Base-by-base conservation (phyloP, 768 basidiomycete species). In the Peribolospora kevripleyi region DNA sequence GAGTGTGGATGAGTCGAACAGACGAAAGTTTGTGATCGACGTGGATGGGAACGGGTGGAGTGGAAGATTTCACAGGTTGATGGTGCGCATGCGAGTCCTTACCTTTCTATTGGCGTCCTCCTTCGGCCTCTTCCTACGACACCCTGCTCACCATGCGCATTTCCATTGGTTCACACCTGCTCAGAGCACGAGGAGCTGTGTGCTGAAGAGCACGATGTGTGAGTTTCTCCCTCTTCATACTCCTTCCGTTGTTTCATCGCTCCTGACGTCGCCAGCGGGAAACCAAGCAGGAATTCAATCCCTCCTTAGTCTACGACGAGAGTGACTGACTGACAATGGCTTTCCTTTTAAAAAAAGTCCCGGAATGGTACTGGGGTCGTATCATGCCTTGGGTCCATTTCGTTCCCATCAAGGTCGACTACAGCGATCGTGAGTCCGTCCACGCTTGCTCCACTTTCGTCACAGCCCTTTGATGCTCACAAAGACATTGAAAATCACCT, bases 1-100 rank as follows among this genome's bases (percentile, higher is more conserved):
- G 72, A 5, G 85, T 83, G 4, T 79, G 81, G 7, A 71, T 91
- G 3, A 85, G 85, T 6, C 74, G 76, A 58, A 82, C 86, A 64
- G 93, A 86, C 86, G 72, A 79, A 91, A 93, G 70, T 86, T 90
- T 63, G 72, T 91, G 42, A 68, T 90, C 58, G 90, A 95, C 67
- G 68, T 97, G 55, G 90, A 93, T 63, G 90, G 91, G 11, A 90
- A 88, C 83, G 81, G 84, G 14, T 97, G 95, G 67, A 86, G 83
- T 39, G 88, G 80, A 6, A 74, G 84, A 13, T 85, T 88, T 65
- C 78, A 25, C 25, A 25, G 67, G 43, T 59, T 69, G 60, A 60
- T 66, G 46, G 59, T 55, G 47, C 58, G 64, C 61, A 7, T 45
- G 11, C 25, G 25, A 25, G 25, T 25, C 25, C 25, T 53, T 45